These are phyloP conservation scores for Colletotrichum navitas DNA, from an alignment of 2,329 filamentous ascomycete genomes.

Conservation along the genomic window DNA sequence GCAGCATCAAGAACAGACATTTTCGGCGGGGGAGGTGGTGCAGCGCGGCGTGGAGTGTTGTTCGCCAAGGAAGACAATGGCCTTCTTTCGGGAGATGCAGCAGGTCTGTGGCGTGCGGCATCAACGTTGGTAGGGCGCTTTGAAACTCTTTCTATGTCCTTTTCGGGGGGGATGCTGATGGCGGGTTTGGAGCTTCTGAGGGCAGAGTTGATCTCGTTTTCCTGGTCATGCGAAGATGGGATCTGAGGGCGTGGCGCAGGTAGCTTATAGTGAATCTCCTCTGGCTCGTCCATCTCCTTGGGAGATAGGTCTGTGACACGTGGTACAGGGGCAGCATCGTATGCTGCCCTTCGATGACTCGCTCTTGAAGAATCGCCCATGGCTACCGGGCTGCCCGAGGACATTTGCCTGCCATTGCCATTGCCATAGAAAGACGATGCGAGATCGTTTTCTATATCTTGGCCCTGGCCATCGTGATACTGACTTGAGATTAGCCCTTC, in stretches of 20 bases:
- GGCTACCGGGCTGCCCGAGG: slow-evolving; percentile 71
- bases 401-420: slow-evolving; percentile 60
- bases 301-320: slow-evolving; percentile 51
- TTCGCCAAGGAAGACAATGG: slow-evolving; percentile 66
- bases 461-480: slow-evolving; percentile 57
- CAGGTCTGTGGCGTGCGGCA: slow-evolving; percentile 51
- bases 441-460: slow-evolving; percentile 54
- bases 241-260: slow-evolving; percentile 68
- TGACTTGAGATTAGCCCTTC: slow-evolving; percentile 56
- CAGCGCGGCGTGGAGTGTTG: slow-evolving; percentile 82
- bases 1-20: slow-evolving; percentile 97
- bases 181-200: slow-evolving; percentile 73
- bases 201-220: slow-evolving; percentile 82
- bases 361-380: slow-evolving; percentile 59
- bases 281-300: slow-evolving; percentile 53
- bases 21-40: slow-evolving; percentile 88
- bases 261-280: slow-evolving; percentile 64
- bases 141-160: slow-evolving; percentile 64
- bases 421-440: slow-evolving; percentile 60
- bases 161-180: slow-evolving; percentile 66
- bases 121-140: slow-evolving; percentile 64
- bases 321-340: slow-evolving; percentile 53
- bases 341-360: slow-evolving; percentile 56
- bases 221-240: slow-evolving; percentile 79
- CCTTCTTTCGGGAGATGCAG: slow-evolving; percentile 67